phyloP scores from a whole-genome alignment of 2,329 filamentous ascomycete species.

The Penicillium glabrum region DNA sequence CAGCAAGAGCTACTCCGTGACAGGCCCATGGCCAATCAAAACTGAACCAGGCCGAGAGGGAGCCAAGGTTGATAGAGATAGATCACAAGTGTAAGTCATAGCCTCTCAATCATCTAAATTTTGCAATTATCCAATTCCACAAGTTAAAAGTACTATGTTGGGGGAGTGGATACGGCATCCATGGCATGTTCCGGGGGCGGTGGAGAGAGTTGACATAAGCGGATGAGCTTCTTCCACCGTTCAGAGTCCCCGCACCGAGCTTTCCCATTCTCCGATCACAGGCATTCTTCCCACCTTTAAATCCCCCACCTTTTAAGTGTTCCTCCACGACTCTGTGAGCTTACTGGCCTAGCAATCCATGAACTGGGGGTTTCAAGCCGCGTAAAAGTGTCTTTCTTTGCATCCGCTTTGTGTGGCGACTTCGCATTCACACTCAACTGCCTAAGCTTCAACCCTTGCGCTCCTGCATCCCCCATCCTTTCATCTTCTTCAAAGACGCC shows the following conservation, averaged over 20 bases:
- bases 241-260: constrained; percentile 12
- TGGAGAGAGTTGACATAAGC: constrained; percentile 24
- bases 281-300: not conserved
- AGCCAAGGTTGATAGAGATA: not conserved
- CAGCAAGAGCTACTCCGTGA: not conserved
- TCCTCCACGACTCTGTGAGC: not conserved
- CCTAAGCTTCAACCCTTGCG: constrained; percentile 2
- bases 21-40: constrained; percentile 8
- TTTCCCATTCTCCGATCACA: constrained; percentile 12
- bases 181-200: not conserved
- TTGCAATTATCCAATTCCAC: not conserved
- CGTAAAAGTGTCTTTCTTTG: constrained; percentile 2
- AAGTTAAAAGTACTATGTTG: not conserved
- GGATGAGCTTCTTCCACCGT: constrained; percentile 14
- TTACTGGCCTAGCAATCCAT: not conserved
- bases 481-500: not conserved
- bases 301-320: not conserved
- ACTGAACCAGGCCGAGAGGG: not conserved
- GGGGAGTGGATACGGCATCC: not conserved
- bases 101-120: not conserved
- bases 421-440: constrained; percentile 9
- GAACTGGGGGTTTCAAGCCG: constrained; percentile 15
- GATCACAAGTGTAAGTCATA: not conserved
- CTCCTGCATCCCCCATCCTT: not conserved
- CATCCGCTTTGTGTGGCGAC: constrained; percentile 19